Conservation (phyloP, 805 yeast species). For the Metschnikowia shivogae region DNA sequence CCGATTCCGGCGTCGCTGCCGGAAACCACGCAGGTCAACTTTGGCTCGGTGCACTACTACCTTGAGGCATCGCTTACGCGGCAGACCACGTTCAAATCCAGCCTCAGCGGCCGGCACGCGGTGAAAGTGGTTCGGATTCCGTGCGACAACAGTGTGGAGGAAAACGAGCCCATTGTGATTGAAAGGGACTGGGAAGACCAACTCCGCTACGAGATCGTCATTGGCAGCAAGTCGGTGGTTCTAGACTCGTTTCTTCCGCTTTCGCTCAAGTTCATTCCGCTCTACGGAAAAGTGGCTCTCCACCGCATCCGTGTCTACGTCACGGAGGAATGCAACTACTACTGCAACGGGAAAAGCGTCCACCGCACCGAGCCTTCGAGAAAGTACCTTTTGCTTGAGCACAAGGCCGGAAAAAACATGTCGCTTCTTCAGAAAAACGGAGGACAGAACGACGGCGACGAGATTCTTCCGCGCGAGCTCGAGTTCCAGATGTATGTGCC, state of each 20-base stretch:
- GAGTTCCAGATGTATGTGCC: conserved; percentile 89
- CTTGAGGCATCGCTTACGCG: conserved; percentile 71
- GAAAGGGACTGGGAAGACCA: conserved; percentile 92
- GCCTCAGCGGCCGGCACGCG: conserved; percentile 59
- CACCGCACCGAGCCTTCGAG: conserved; percentile 89
- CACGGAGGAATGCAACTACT: conserved; percentile 89
- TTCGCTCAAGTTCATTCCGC: conserved; percentile 76
- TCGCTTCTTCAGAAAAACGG: conserved; percentile 45
- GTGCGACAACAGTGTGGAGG: conserved; percentile 74
- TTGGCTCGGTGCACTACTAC: conserved; percentile 72
- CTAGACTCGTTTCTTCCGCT: conserved; percentile 81
- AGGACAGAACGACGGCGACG: conserved; percentile 41
- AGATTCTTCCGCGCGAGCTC: conserved; percentile 68
- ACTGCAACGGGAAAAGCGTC: conserved; percentile 77
- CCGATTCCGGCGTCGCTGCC: conserved; percentile 79
- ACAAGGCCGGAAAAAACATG: conserved; percentile 53
- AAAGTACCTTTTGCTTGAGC: conserved; percentile 77
- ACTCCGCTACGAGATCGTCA: conserved; percentile 81
- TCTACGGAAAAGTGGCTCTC: conserved; percentile 74
- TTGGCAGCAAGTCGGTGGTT: conserved; percentile 85
- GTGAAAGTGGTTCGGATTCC: conserved; percentile 72
- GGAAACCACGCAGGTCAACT: conserved; percentile 71
- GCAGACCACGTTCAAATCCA: conserved; percentile 81
- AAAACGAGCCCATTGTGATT: conserved; percentile 89
- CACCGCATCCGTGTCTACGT: conserved; percentile 83